Base-by-base conservation (phyloP, 2,329 filamentous ascomycete genomes). In the Fusarium denticulatum region DNA sequence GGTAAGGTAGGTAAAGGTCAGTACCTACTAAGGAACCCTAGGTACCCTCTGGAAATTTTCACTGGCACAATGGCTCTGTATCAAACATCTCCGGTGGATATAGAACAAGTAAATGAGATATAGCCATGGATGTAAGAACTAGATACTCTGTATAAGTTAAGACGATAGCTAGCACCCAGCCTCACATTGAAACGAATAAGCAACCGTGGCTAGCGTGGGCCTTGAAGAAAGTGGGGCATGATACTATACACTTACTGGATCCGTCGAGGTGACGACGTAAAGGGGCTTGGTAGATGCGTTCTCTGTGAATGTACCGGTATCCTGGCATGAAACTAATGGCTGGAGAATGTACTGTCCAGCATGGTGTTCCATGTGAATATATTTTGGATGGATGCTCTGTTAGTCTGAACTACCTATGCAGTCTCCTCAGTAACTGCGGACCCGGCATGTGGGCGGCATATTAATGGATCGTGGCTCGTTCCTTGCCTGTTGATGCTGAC, bases 171-270 rank as follows among this genome's bases (percentile, higher is more conserved):
- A 47, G 26, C 42, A 30, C 24, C 26, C 37, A 64, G 32, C 64
- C 60, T 58, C 39, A 60, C 37, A 43, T 55, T 56, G 56, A 70
- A 70, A 65, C 60, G 36, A 9, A 89, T 89, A 39, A 90, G 62
- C 47, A 60, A 74, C 13, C 43, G 37, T 18, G 34, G 34, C 36
- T 37, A 37, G 36, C 36, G 36, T 37, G 36, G 24, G 40, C 59
- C 50, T 50, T 63, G 5, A 89, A 91, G 42, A 82, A 52, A 64
- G 53, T 64, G 79, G 80, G 53, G 81, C 30, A 50, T 24, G 34
- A 6, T 24, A 34, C 24, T 24, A 78, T 24, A 80, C 67, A 22
- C 64, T 69, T 55, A 56, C 56, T 53, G 42, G 42, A 68, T 63
- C 64, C 65, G 64, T 68, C 64, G 69, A 81, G 67, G 64, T 75